A percentile compares a stretch with the other conserved stretches of the same genome.
These are phyloP conservation scores for Arthrobotrys entomopaga DNA, from an alignment of 2,329 filamentous ascomycete genomes.

Conservation along the genomic window DNA sequence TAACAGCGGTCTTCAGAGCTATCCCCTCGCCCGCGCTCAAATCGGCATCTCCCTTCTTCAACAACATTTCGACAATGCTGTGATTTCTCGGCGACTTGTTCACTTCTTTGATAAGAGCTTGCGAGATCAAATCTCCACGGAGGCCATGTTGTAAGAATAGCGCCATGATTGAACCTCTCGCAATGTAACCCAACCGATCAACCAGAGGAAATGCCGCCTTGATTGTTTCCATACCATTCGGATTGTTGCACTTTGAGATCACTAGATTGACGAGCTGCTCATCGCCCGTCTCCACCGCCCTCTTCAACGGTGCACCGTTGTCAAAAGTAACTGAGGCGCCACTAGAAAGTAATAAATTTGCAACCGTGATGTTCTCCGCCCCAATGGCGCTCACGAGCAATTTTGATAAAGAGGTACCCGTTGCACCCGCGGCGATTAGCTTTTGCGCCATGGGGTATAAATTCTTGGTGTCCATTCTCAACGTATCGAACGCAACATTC, in stretches of 20 bases:
- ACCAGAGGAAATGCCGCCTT: constrained; percentile 32
- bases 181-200: constrained; percentile 17
- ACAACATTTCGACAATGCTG: constrained; percentile 25
- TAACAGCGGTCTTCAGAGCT: constrained; percentile 43
- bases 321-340: constrained; percentile 39
- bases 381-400: constrained; percentile 34
- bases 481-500: constrained; percentile 23
- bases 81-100: constrained; percentile 33
- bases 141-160: constrained; percentile 29
- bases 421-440: constrained; percentile 41
- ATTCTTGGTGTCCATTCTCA: constrained; percentile 44
- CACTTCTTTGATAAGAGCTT: constrained; percentile 42
- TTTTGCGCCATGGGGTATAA: constrained; percentile 45
- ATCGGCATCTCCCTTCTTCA: constrained; percentile 33
- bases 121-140: constrained; percentile 27
- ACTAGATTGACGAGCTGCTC: constrained; percentile 33
- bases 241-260: constrained; percentile 25
- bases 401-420: constrained; percentile 32
- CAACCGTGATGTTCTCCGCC: constrained; percentile 34
- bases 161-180: constrained; percentile 26
- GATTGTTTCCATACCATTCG: constrained; percentile 23
- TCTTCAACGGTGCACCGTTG: constrained; percentile 39
- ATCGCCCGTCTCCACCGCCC: constrained; percentile 42
- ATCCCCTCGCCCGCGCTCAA: constrained; percentile 20
- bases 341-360: constrained; percentile 23